Base-by-base conservation (phyloP, 192 early-diverging fungal genomes). In the Jimgerdemannia flammicorona region DNA sequence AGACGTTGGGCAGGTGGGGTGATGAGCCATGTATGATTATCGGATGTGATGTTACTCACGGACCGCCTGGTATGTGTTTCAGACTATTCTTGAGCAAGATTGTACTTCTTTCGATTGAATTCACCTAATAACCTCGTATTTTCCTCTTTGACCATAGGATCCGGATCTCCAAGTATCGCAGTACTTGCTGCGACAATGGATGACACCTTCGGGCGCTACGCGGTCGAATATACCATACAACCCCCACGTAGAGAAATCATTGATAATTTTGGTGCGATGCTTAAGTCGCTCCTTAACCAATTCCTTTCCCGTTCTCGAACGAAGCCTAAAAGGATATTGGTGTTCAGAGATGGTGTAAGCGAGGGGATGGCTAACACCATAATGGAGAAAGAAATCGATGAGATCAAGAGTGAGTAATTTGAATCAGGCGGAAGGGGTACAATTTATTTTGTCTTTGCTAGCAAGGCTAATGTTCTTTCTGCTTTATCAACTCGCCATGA, bases 1-100 rank as follows among this genome's bases (percentile, higher is more conserved):
- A 75, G 9, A 82, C 91, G 72, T 86, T 93, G 42, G 89, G 91
- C 4, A 93, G 96, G 81, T 83, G 94, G 54, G 80, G 86, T n/a
- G 78, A 88, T 42, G 69, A 78, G 4, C 93, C 94, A 20, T 96
- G 96, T 18, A 90, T 98, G 70, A 75, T 98, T 43, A 81, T 98
- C 74, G 97, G 97, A 39, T 95, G 93, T 19, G 96, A 98, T 81
- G 93, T 98, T 43, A 95, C 93, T 7, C 96, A 96, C 77, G 90
- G 92, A 41, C 80, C 86, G 41, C 92, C 95, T 43, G 93, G 92
- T 14, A 59, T 14, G 49, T 59, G 14, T 59, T 59, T 14, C 8
- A 59, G 29, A 29, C 29, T 29, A 59, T 59, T 59, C 14, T 59
- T 59, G 49, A 59, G 29, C 29, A 29, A 29, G 29, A 29, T 29